These are phyloP conservation scores for Sporormia fimetaria DNA, from an alignment of 495 filamentous ascomycete species.

Conservation along the genomic window DNA sequence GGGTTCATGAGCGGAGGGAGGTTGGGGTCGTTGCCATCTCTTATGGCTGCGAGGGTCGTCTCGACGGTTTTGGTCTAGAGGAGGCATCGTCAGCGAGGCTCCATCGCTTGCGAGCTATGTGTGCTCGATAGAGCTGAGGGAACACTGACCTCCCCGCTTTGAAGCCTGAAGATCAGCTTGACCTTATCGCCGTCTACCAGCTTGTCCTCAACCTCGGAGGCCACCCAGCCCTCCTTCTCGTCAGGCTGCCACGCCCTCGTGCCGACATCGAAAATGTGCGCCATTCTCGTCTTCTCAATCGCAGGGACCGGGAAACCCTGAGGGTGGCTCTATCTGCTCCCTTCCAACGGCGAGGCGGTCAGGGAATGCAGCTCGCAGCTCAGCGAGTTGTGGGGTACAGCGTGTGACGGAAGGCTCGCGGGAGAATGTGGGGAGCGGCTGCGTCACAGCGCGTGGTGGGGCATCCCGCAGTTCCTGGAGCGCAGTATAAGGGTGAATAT, in stretches of 20 bases:
- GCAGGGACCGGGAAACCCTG: no score
- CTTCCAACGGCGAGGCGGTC: slow-evolving; percentile 10
- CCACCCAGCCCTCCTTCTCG: slow-evolving; percentile 87
- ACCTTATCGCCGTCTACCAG: slow-evolving; percentile 74
- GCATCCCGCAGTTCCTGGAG: no score
- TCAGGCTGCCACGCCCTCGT: slow-evolving; percentile 98
- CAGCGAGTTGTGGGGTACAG: background rate
- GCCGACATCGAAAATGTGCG: slow-evolving; percentile 93
- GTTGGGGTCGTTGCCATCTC: slow-evolving; percentile 55
- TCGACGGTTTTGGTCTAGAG: slow-evolving; percentile 63
- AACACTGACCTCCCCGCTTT: slow-evolving; percentile 74
- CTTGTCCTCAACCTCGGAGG: slow-evolving; percentile 88
- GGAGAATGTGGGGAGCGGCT: no score
- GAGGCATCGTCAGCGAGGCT: slow-evolving; percentile 2
- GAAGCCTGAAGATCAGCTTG: slow-evolving; percentile 69
- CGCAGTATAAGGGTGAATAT: no score
- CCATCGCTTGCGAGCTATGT: background rate
- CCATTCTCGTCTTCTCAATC: slow-evolving; percentile 44
- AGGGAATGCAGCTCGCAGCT: slow-evolving; percentile 5
- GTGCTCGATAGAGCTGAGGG: background rate
- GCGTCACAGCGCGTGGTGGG: no score
- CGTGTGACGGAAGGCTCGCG: no score
- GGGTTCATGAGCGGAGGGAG: slow-evolving; percentile 97
- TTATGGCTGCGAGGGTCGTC: slow-evolving; percentile 68
- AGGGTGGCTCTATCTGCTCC: background rate